phyloP scores from a whole-genome alignment of 176 grass and related monocot genomes.

The Lolium perenne region DNA sequence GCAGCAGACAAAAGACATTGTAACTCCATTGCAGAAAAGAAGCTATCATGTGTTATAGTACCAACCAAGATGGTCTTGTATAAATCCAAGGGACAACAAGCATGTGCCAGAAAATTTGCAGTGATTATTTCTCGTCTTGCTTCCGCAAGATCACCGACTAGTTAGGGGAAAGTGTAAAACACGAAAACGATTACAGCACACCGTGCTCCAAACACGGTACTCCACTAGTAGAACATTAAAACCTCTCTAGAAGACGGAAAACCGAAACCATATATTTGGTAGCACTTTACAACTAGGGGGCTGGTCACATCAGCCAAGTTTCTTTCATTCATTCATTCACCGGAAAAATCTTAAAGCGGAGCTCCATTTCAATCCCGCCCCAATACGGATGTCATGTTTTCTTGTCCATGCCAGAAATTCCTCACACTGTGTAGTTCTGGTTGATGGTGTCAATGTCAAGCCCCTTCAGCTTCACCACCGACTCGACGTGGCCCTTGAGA shows the following conservation, averaged over 20 bases:
- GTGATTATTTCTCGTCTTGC: slow-evolving; percentile 61
- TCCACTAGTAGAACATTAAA: slow-evolving; percentile 49
- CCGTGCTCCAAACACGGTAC: slow-evolving; percentile 43
- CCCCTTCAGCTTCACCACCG: slow-evolving; percentile 69
- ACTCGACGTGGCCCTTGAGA: slow-evolving; percentile 67
- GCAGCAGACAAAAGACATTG: background rate
- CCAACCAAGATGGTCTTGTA: background rate
- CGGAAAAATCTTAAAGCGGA: slow-evolving; percentile 47
- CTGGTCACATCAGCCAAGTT: slow-evolving; percentile 55
- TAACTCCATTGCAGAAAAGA: background rate
- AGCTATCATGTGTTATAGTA: background rate
- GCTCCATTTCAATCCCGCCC: slow-evolving; percentile 15
- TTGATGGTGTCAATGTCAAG: slow-evolving; percentile 72
- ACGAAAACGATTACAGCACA: slow-evolving; percentile 50
- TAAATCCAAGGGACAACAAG: background rate
- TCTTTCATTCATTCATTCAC: slow-evolving; percentile 37
- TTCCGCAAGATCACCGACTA: slow-evolving; percentile 56
- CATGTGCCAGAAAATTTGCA: slow-evolving; percentile 40
- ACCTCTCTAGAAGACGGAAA: slow-evolving; percentile 42
- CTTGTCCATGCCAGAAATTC: background rate
- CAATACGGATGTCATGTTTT: slow-evolving; percentile 5
- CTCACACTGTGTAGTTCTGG: slow-evolving; percentile 73
- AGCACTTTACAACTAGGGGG: slow-evolving; percentile 60
- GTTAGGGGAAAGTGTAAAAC: slow-evolving; percentile 45
- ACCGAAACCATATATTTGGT: slow-evolving; percentile 58